Percentiles rank a stretch among this genome's conserved stretches.
These are phyloP conservation scores for Puccinia coronata DNA, from an alignment of 1,284 basidiomycete species.

Conservation along the genomic window DNA sequence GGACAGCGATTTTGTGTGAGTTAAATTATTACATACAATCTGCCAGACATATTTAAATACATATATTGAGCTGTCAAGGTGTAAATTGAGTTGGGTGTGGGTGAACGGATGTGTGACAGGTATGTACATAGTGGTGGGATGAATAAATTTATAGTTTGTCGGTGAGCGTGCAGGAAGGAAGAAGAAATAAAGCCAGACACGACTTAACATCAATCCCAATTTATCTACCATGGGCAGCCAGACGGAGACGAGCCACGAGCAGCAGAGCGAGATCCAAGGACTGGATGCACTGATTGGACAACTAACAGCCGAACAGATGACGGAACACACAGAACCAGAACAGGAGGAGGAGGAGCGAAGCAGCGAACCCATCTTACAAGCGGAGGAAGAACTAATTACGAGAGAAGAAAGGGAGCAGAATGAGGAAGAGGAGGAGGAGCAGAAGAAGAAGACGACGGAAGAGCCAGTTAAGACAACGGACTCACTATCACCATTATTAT, in stretches of 20 bases:
- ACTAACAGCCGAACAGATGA: neutral
- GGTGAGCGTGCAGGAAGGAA: no score
- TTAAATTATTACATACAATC: no score
- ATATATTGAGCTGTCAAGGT: no score
- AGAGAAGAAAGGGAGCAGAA: neutral
- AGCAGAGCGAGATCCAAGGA: neutral
- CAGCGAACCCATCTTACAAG: neutral
- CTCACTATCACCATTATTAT: no score
- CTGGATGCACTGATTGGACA: conserved; percentile 4
- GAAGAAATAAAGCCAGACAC: no score
- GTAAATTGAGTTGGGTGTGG: no score
- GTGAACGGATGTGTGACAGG: conserved; percentile 1
- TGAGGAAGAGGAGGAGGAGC: no score
- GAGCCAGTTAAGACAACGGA: neutral
- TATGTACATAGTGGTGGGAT: neutral
- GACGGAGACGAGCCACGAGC: neutral
- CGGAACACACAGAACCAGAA: neutral
- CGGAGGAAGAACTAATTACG: neutral
- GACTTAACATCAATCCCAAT: neutral
- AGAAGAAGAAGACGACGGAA: no score
- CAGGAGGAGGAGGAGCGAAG: neutral
- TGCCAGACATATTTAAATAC: no score
- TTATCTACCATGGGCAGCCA: neutral
- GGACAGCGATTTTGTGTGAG: no score
- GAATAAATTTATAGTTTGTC: neutral